Conservation (phyloP, 441 rosid genomes). For the Bocquillonia castaneifolia region DNA sequence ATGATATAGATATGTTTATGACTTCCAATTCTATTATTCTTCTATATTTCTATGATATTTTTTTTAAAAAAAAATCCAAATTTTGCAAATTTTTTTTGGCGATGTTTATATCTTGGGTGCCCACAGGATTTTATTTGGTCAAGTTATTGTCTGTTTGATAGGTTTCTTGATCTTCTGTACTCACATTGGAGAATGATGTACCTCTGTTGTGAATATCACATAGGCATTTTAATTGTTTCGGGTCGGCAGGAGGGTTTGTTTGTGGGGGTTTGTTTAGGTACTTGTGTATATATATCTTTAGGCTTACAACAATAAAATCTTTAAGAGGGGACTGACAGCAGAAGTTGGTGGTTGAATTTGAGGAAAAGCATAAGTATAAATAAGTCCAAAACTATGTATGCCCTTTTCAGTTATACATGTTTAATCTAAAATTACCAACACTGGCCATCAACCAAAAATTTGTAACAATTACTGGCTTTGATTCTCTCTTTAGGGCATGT, state of each 20-base stretch:
- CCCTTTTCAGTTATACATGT: background rate
- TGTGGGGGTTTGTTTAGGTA: background rate
- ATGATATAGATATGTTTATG: conserved; percentile 27
- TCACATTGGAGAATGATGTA: background rate
- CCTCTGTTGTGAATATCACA: background rate
- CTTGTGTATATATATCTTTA: background rate
- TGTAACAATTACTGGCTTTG: background rate
- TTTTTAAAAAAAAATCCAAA: background rate
- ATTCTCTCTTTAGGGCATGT: background rate
- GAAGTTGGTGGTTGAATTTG: background rate
- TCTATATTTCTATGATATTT: conserved; percentile 12
- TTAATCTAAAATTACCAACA: background rate
- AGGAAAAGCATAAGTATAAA: too few relatives aligned
- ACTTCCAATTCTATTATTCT: conserved; percentile 3
- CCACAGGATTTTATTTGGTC: background rate
- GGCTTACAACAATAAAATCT: background rate
- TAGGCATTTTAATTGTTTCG: background rate
- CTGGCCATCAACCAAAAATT: background rate
- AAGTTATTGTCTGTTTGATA: background rate
- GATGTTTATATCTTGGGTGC: background rate
- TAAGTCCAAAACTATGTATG: background rate
- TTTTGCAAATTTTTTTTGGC: conserved; percentile 4
- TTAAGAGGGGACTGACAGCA: background rate
- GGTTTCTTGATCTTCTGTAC: conserved; percentile 2
- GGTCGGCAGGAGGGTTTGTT: background rate